Base-by-base conservation (phyloP, 2,329 filamentous ascomycete species). In the Emydomyces testavorans region DNA sequence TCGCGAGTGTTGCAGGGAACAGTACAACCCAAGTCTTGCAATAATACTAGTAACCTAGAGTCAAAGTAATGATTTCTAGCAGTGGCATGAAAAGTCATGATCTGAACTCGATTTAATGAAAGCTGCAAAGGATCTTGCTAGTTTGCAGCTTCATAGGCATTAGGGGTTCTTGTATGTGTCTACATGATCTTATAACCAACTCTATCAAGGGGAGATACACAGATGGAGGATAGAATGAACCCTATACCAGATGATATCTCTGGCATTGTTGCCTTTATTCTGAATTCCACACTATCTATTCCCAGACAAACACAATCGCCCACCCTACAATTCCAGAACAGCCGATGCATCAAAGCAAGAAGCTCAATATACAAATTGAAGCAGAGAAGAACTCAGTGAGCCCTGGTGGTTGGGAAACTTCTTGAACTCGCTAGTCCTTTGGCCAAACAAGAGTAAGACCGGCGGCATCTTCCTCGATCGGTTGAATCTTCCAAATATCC, bases 401-500 rank as follows among this genome's bases (percentile, higher is more conserved):
- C n/a, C n/a, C n/a, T n/a, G n/a, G n/a, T n/a, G n/a, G n/a, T n/a
- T n/a, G n/a, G n/a, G n/a, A n/a, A n/a, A 11, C 18, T 26, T 39
- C 21, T 29, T 29, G 3, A 29, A n/a, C 6, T 34, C 23, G 21
- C 43, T 46, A 28, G 23, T 34, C 45, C 29, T 42, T 48, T 28
- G 20, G 18, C 46, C 46, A 48, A 15, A 26, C 16, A 7, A 41
- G 46, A 35, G 46, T 48, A 20, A 48, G 13, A 8, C 38, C 38
- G 4, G 20, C 38, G n/a, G 43, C 50, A 32, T 36, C 36, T 35
- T 54, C 49, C 38, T 53, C 48, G 20, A 48, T 44, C 8, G 53
- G 51, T 16, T 49, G 45, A 13, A 60, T 53, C 35, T 56, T 57
- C 60, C 60, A 63, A 28, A 63, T 54, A 29, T 54, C 58, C 29